Base-by-base conservation (phyloP, 2,329 filamentous ascomycete genomes). In the Alternaria novae-zelandiae region DNA sequence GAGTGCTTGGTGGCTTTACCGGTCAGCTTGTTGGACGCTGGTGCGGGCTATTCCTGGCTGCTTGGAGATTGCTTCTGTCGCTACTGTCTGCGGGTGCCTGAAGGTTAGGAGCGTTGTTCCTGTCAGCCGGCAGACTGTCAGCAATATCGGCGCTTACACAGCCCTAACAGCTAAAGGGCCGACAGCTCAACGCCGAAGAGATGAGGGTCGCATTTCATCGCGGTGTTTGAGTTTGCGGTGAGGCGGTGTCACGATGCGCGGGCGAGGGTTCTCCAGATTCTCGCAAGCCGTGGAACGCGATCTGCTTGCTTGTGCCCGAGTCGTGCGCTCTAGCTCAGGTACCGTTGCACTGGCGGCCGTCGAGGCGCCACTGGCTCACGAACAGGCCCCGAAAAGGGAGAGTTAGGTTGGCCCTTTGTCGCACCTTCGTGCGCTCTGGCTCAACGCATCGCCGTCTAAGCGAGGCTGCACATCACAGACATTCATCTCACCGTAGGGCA, bases 1-100 rank as follows among this genome's bases (percentile, higher is more conserved):
- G 60, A 64, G 58, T 23, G 47, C 41, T n/a, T 43, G 43, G 54
- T 59, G 56, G 54, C 44, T 57, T 50, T 45, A 54, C 63, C 63
- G 63, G 65, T 63, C 53, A 66, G 54, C 26, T 54, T 61, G 43
- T 49, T 15, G 25, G 28, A 50, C 41, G 10, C 49, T 53, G 59
- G 59, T 54, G 63, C 63, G 63, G 58, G 26, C 56, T 63, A 63
- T 63, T 67, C 20, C 59, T 62, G 59, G 65, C 49, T 58, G 63
- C 32, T 57, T 62, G 64, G 61, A 65, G 45, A 64, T 65, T 51
- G 26, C 17, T 50, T 44, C 12, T 57, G 32, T 32, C 17, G 26
- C 17, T 50, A 32, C 12, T 57, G 32, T 32, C 17, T 36, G 53
- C 23, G 63, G 59, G 51, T 50, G 65, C 65, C 65, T 67, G 63